A percentile compares a stretch with the other conserved stretches of the same genome.
Evolutionary conservation across 148 eudicot species (phyloP).

Genomic region (Spergularia marina): DNA sequence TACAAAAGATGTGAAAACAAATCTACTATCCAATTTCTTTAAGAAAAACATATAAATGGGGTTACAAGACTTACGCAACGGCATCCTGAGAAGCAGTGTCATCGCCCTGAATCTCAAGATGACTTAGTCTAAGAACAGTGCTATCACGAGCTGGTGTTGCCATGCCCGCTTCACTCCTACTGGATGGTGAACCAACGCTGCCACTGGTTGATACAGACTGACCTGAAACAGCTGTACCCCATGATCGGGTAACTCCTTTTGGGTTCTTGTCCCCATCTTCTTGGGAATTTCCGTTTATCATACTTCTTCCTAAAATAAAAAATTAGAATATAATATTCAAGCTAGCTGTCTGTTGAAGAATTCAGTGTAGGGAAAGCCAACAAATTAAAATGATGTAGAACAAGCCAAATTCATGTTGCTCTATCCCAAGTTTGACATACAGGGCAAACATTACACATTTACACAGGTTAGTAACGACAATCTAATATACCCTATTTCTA

Average conservation of each 20-base stretch:
- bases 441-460: background rate
- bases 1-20: background rate
- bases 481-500: background rate
- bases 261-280: constrained; percentile 48
- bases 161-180: constrained; percentile 60
- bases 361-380: background rate
- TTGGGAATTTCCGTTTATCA: constrained; percentile 46
- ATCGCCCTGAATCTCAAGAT: constrained; percentile 75
- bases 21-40: background rate
- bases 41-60: constrained; percentile 1
- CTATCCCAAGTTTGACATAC: background rate
- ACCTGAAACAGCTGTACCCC: constrained; percentile 72
- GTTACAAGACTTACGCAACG: constrained; percentile 48
- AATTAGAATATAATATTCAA: background rate
- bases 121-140: constrained; percentile 58
- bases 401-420: background rate
- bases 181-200: constrained; percentile 84
- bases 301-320: constrained; percentile 16
- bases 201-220: constrained; percentile 94
- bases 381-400: background rate
- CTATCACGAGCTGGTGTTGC: constrained; percentile 69
- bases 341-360: background rate
- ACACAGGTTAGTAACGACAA: background rate
- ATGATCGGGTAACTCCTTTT: constrained; percentile 53
- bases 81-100: constrained; percentile 65